Evolutionary conservation across 345 rosid genomes (phyloP), one percentile per base, ranked within the genome.

Genomic region (Lagerstroemia speciosa): DNA sequence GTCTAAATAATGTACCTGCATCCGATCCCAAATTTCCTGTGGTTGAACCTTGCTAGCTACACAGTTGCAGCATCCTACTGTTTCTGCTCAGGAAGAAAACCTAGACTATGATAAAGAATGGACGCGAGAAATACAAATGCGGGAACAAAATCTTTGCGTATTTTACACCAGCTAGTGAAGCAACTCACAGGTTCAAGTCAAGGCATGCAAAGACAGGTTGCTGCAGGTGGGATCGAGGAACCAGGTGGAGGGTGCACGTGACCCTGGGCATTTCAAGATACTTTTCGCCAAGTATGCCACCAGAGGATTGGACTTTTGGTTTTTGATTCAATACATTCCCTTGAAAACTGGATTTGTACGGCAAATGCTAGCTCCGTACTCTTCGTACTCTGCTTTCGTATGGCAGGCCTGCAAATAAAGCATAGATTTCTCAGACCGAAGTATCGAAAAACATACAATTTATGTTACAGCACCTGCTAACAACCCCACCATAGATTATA

Each of bases 301-400:
- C 64, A 32, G 53, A 48, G 43, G 32, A 41, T 26, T 26, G 50
- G 48, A 24, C 33, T 10, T 50, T 29, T 26, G 9, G 11, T 6
- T 64, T 40, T 36, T 40, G 69, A 62, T 69, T 84, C 77, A 95
- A 76, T 85, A 95, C 99, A 95, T 95, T 67, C 99, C 99, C 78
- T 95, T 95, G 83, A 95, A 95, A 64, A 92, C 93, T n/a, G 99
- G 98, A 83, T 95, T 95, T 65, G 99, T 84, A 27, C 99, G 99
- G 78, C 99, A 95, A 67, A 95, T 90, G 83, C 98, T 92, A 46
- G 99, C 97, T 75, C 99, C 99, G 67, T 82, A 85, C 79, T 95
- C 99, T 72, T 92, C 97, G 0, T 95, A 95, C 77, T 95, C 99
- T 70, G 82, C 96, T 85, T 94, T 94, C 68, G 99, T 94, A 78